Evolutionary conservation across 495 filamentous ascomycete genomes (phyloP).

Genomic region (Zalerion maritima): DNA sequence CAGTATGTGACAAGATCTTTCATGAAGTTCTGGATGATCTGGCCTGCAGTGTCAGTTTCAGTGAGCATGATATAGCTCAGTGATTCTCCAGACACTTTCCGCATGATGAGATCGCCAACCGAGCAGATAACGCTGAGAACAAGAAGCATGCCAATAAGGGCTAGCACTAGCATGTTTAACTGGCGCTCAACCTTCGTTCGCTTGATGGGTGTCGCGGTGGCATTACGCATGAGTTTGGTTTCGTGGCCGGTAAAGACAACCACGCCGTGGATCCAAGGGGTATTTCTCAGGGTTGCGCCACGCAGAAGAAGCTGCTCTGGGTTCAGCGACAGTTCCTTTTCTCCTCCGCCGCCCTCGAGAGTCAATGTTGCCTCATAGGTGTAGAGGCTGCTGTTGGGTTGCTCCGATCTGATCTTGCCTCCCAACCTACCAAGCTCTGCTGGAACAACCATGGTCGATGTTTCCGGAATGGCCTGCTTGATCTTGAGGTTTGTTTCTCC

Average conservation of each 20-base stretch:
- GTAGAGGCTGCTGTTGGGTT: conserved; percentile 96
- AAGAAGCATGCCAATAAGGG: conserved; percentile 74
- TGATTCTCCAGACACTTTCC: conserved; percentile 38
- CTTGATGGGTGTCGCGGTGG: conserved; percentile 94
- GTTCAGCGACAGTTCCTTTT: conserved; percentile 76
- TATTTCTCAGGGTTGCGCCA: conserved; percentile 90
- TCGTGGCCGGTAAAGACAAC: conserved; percentile 98
- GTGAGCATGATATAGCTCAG: conserved; percentile 61
- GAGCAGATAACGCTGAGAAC: conserved; percentile 76
- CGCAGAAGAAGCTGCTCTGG: conserved; percentile 63
- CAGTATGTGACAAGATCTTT: conserved; percentile 95
- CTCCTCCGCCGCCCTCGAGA: conserved; percentile 81
- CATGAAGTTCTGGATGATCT: conserved; percentile 68
- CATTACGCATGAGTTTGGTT: conserved; percentile 98
- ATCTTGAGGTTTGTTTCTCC: conserved; percentile 99
- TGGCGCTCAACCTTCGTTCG: conserved; percentile 85
- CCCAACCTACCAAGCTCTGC: conserved; percentile 74
- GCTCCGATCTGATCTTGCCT: conserved; percentile 81
- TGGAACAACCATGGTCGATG: conserved; percentile 71
- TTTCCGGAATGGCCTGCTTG: conserved; percentile 96
- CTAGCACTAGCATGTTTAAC: conserved; percentile 85
- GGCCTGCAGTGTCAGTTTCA: conserved; percentile 19
- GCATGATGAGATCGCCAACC: conserved; percentile 75
- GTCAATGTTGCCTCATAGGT: conserved; percentile 97
- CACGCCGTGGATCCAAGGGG: conserved; percentile 92